Percentiles rank a stretch among this genome's conserved stretches.
phyloP scores from a whole-genome alignment of 2,329 filamentous ascomycete genomes.

The Microdochium nivale region DNA sequence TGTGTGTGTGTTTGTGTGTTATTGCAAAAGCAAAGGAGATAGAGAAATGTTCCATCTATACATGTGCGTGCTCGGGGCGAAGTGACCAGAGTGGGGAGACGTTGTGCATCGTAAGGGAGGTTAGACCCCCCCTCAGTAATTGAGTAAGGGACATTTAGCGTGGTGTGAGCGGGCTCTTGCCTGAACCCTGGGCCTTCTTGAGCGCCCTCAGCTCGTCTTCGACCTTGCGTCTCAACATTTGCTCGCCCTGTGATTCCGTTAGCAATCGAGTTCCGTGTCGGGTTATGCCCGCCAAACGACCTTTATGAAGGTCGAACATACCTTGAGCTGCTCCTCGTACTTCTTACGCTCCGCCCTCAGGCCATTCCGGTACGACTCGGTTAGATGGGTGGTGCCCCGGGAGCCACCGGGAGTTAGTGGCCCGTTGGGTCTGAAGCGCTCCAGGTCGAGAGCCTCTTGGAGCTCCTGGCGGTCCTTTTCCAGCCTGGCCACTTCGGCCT shows the following conservation, averaged over 20 bases:
- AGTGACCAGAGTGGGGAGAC: too few species aligned
- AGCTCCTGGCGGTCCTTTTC: constrained; percentile 21
- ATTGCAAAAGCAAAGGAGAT: too few species aligned
- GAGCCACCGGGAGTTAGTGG: constrained; percentile 16
- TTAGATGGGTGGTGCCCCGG: constrained; percentile 20
- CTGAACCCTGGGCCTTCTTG: constrained; percentile 18
- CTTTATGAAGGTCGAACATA: constrained; percentile 9
- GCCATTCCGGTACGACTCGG: constrained; percentile 21
- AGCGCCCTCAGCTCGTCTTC: constrained; percentile 22
- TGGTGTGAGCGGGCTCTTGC: constrained; percentile 2
- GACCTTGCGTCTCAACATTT: constrained; percentile 19
- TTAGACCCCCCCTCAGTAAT: too few species aligned
- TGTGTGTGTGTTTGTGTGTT: too few species aligned
- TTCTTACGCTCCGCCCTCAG: constrained; percentile 23
- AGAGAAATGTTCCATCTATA: too few species aligned
- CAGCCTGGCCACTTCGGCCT: constrained; percentile 13
- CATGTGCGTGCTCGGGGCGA: too few species aligned
- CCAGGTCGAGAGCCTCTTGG: constrained; percentile 21
- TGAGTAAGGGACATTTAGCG: neutral
- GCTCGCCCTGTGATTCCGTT: constrained; percentile 16
- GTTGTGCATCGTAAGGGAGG: too few species aligned
- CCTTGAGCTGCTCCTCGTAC: constrained; percentile 22
- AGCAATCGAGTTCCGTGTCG: constrained; percentile 3
- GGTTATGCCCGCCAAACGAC: neutral
- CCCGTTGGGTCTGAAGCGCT: constrained; percentile 16